Evolutionary conservation across 1,284 basidiomycete species (phyloP).

Genomic region (Mycena sp.): DNA sequence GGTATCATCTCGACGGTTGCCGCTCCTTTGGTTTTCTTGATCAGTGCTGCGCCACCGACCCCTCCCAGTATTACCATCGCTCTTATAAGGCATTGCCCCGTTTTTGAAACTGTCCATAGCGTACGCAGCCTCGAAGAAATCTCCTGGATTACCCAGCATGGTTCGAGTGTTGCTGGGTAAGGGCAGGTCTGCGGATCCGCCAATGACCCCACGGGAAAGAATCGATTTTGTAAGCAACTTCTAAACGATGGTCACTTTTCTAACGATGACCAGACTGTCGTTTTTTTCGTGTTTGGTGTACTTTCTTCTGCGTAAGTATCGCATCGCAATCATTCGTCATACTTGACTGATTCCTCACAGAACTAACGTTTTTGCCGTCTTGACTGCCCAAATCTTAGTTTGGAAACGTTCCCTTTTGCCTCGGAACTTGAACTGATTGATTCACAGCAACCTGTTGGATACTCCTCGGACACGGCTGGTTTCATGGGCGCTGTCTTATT

Average conservation of each 20-base stretch:
- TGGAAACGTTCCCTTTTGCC: constrained; percentile 31
- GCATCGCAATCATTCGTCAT: background rate
- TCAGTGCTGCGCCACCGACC: constrained; percentile 68
- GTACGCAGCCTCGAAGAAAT: constrained; percentile 67
- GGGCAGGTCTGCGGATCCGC: constrained; percentile 49
- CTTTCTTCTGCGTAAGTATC: constrained; percentile 67
- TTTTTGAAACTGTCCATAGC: constrained; percentile 56
- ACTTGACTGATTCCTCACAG: constrained; percentile 36
- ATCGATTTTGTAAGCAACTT: constrained; percentile 61
- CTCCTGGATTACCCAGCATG: constrained; percentile 63
- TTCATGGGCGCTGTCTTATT: constrained; percentile 76
- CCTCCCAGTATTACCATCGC: constrained; percentile 70
- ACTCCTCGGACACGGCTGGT: constrained; percentile 69
- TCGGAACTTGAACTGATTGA: constrained; percentile 7
- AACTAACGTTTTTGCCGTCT: constrained; percentile 63
- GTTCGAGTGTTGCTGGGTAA: constrained; percentile 64
- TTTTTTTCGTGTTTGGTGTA: constrained; percentile 67
- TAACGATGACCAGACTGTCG: constrained; percentile 41
- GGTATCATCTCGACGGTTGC: constrained; percentile 74
- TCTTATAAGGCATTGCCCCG: too few species aligned
- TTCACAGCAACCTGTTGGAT: constrained; percentile 74
- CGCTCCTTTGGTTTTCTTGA: constrained; percentile 63
- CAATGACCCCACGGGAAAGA: constrained; percentile 72
- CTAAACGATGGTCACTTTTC: background rate
- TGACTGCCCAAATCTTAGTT: constrained; percentile 76